These are phyloP conservation scores for Leucocoprinus leucothites DNA, from an alignment of 768 basidiomycete species.

Conservation along the genomic window DNA sequence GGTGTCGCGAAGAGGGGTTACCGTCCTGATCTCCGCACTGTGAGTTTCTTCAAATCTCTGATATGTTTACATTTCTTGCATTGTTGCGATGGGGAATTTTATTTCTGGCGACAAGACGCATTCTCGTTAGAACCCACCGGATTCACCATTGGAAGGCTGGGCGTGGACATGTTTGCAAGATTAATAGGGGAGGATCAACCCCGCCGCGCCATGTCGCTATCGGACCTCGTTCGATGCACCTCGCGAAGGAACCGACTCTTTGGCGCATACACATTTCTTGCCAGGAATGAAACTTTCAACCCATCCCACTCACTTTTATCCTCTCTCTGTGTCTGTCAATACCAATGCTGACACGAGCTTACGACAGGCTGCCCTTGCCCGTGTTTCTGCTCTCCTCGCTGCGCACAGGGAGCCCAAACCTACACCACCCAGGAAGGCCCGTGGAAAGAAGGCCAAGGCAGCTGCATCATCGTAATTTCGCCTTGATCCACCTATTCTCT, in stretches of 20 bases:
- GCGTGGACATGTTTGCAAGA: slow-evolving; percentile 96
- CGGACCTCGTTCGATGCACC: slow-evolving; percentile 61
- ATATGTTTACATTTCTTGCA: slow-evolving; percentile 13
- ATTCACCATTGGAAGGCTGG: slow-evolving; percentile 69
- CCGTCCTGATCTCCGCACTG: slow-evolving; percentile 73
- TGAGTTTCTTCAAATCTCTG: slow-evolving; percentile 35
- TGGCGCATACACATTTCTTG: slow-evolving; percentile 57
- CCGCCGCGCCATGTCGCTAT: slow-evolving; percentile 71
- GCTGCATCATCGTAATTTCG: slow-evolving; percentile 15
- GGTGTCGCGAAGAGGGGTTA: slow-evolving; percentile 62
- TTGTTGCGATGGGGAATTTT: neutral
- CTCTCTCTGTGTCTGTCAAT: neutral
- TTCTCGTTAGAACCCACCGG: slow-evolving; percentile 93
- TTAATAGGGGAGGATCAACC: slow-evolving; percentile 60
- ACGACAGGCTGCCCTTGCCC: slow-evolving; percentile 67
- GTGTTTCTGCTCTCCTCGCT: slow-evolving; percentile 67
- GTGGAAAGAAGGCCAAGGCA: slow-evolving; percentile 73
- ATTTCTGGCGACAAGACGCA: slow-evolving; percentile 41
- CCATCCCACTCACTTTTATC: slow-evolving; percentile 14
- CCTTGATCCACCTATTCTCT: slow-evolving; percentile 22
- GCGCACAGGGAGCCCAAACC: slow-evolving; percentile 73
- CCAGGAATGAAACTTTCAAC: slow-evolving; percentile 10
- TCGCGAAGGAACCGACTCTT: slow-evolving; percentile 68
- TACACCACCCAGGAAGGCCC: slow-evolving; percentile 61
- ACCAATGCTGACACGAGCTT: slow-evolving; percentile 27